Base-by-base conservation (phyloP, 805 yeast species). In the Wickerhamomyces hampshirensis region DNA sequence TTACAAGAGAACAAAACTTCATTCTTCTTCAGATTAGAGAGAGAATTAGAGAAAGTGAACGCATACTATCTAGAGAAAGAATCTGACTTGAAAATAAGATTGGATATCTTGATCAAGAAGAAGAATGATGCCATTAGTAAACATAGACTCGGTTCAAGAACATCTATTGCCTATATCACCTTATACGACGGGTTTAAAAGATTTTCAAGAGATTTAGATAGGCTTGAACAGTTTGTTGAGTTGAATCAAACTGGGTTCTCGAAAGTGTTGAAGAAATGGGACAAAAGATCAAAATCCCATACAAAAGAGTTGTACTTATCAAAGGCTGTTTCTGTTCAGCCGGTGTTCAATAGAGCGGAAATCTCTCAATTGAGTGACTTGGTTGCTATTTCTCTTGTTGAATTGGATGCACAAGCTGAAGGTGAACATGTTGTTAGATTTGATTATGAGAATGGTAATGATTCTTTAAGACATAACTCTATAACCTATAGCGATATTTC, bases 191-290 rank as follows among this genome's bases (percentile, higher is more conserved):
- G 91, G 13, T 84, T 89, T 59, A 86, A 82, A 58, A 80, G 93
- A 51, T 86, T 86, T 50, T 82, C 94, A 35, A 84, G 88, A 48
- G 98, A 93, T 59, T 65, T 93, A 44, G 84, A 84, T 44, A 72
- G 95, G 40, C 67, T 93, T 18, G 96, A 93, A 56, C 97, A 91
- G 59, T 93, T 85, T 62, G 87, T 93, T 27, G 97, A 89, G 59
- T 69, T 93, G 40, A 93, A 93, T 57, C 96, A 89, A 53, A 86
- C 95, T 1, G 98, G 98, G 11, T 93, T 93, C 60, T 80, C 94
- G 16, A 93, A 93, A 62, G 97, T 87, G 19, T 73, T 93, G 52
- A 93, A 93, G 59, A 93, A 93, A 64, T 93, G 98, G 98, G 98
- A 93, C 62, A 93, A 93, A 61, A 70, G 97, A 43, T 87, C 96